Evolutionary conservation across 352 stramenopile genomes (phyloP), one percentile per base, ranked within the genome.

Genomic region (Globisporangium splendens): DNA sequence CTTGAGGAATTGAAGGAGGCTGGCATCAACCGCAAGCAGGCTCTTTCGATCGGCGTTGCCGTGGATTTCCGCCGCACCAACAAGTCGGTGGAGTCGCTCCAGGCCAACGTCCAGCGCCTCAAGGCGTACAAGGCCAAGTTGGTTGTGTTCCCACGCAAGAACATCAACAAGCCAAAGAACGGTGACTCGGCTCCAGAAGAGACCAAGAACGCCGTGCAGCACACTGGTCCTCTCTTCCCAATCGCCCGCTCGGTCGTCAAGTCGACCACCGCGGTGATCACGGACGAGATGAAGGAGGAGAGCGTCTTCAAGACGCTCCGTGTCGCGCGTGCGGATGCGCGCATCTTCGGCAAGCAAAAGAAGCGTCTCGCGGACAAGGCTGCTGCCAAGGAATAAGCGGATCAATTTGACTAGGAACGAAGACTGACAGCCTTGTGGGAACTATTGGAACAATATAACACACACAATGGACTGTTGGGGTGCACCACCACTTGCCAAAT

Each of bases 61-160:
- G 97, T 99, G 12, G 97, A 99, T 85, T 91, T 96, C 77, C 95
- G 98, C 62, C 93, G 98, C 68, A 98, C 82, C 62, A 99, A 99
- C 96, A 97, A 98, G 77, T 98, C 81, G 68, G 86, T 98, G 15
- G 96, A 99, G 76, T 97, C 89, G 62, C 83, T 96, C 52, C 88
- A 97, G 76, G 85, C 89, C 24, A 99, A 99, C 82, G 97, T 99
- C 59, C 88, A 98, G 67, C 95, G 97, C 74, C 91, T 99, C 54
- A 98, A 99, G 85, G 93, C 96, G 61, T 99, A 99, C 96, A 98
- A 99, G 85, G 78, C 82, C 56, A 99, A 98, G 72, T 87, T 99
- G 47, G 91, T 99, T 60, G 84, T 99, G 58, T 99, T 99, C 93
- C 96, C 97, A 62, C 96, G 96, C 83, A 98, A 98, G 81, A 90